Base-by-base conservation (phyloP, 768 basidiomycete species). In the Dendrothele bispora region DNA sequence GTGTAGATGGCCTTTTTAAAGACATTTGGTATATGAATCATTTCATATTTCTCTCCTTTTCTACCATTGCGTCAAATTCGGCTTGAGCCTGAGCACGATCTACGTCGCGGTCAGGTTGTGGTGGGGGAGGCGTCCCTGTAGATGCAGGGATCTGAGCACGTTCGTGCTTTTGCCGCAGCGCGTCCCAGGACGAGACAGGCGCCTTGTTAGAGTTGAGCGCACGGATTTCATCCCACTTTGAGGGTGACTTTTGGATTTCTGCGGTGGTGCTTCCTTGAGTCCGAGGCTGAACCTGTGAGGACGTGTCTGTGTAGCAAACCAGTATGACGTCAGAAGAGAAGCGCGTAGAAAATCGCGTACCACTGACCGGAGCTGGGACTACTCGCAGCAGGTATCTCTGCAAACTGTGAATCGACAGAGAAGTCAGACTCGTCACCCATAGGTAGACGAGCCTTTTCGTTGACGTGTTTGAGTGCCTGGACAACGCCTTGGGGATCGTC, bases 191-290 rank as follows among this genome's bases (percentile, higher is more conserved):
- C 17, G 87, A 87, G 29, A 62, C 71, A 14, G 64, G 49, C 25
- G 63, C 67, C 17, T 68, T 63, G 14, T 66, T 68, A 39, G 60
- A 53, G 50, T 84, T 84, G 26, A 68, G 76, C 36, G 70, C 67
- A 45, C 86, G 80, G 39, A 89, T 82, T 51, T 83, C 75, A 27
- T 86, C 83, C 87, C 87, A 89, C 50, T 70, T 78, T 43, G 65
- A 77, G 29, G 49, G 50, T 41, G 60, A 48, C n/a, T n/a, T n/a
- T n/a, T n/a, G n/a, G n/a, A n/a, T n/a, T n/a, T n/a, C n/a, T n/a
- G n/a, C n/a, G n/a, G n/a, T n/a, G n/a, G n/a, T n/a, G n/a, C n/a
- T n/a, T n/a, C n/a, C n/a, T n/a, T n/a, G n/a, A n/a, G n/a, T n/a
- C n/a, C n/a, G n/a, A n/a, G n/a, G n/a, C n/a, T n/a, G n/a, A n/a